Evolutionary conservation across 768 basidiomycete species (phyloP), one percentile per base, ranked within the genome.

Genomic region (Gelatoporia subvermispora): DNA sequence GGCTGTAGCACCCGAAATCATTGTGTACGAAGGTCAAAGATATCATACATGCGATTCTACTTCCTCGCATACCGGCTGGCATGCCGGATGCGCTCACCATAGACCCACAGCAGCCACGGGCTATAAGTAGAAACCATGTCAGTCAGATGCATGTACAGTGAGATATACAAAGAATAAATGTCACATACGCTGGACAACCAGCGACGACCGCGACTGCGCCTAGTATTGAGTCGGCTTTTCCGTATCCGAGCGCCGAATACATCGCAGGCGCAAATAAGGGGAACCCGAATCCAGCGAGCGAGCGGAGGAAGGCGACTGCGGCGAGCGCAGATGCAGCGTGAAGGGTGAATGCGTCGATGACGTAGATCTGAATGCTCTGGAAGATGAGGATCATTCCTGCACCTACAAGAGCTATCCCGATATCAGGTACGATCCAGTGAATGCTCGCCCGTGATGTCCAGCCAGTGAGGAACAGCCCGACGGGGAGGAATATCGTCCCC

Each of bases 191-290:
- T 17, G 49, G 49, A 31, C 50, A 46, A 20, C 85, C 85, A 15
- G 88, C 62, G 1, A 62, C 73, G 45, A 88, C 77, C 1, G 82
- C 71, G 2, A 76, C 53, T 8, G 60, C 72, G 0, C 85, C 85
- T 5, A 90, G 70, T 2, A 89, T 70, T 0, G 85, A 84, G 52
- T 81, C 65, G 8, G 83, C 84, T 50, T 81, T 84, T 0, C 86
- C 88, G 48, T 82, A 84, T 3, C 85, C 88, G 0, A 89, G 68
- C 15, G 69, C 67, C 1, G 68, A 62, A 63, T 77, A 88, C 79
- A 89, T 84, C 34, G 75, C 68, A 17, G 83, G 80, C 3, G 81
- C 84, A 55, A 90, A 90, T n/a, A 90, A 65, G 1, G 88, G 88
- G 60, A 91, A 88, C 1, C 75, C 80, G 45, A 87, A 89, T 0